Evolutionary conservation across 2,329 filamentous ascomycete genomes (phyloP), one percentile per base, ranked within the genome.

Genomic region (Cladosporium phlei): DNA sequence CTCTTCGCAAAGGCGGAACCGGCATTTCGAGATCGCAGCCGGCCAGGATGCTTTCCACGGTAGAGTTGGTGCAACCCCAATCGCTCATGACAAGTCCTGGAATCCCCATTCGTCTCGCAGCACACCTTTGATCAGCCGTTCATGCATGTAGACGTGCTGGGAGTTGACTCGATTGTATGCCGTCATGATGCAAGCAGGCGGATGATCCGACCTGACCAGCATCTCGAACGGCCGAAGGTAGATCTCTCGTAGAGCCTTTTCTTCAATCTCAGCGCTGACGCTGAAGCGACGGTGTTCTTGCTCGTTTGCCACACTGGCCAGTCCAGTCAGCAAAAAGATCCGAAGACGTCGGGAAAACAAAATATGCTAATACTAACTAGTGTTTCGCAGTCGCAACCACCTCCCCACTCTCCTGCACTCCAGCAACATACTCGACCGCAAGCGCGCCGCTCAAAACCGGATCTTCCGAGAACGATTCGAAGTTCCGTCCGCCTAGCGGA

Each of bases 1-100:
- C n/a, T n/a, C n/a, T n/a, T n/a, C n/a, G n/a, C n/a, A n/a, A n/a
- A n/a, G n/a, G n/a, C n/a, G n/a, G n/a, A 34, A 87, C 87, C 0
- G 86, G 86, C 88, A 93, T 94, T 16, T 78, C 77, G 82, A 94
- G 88, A 64, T 94, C 88, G 22, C 91, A 70, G 24, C 87, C 87
- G 22, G 86, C 85, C 32, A 79, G 72, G 2, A 86, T 81, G n/a
- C 77, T 77, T 19, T 81, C 70, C 3, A 75, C 78, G 46, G 83
- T 83, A 1, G 79, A 72, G 58, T 90, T 84, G 53, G 87, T 83
- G 3, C 85, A 86, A 56, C 80, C 76, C 85, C 86, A 93, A 63
- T 94, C 87, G 14, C 76, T 80, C 77, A 87, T 81, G 22, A 73
- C 66, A 3, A 68, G 54, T 5, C 71, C 65, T 69, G 68, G 42